Base-by-base conservation (phyloP, 1,284 basidiomycete genomes). In the Psilocybe mexicana region DNA sequence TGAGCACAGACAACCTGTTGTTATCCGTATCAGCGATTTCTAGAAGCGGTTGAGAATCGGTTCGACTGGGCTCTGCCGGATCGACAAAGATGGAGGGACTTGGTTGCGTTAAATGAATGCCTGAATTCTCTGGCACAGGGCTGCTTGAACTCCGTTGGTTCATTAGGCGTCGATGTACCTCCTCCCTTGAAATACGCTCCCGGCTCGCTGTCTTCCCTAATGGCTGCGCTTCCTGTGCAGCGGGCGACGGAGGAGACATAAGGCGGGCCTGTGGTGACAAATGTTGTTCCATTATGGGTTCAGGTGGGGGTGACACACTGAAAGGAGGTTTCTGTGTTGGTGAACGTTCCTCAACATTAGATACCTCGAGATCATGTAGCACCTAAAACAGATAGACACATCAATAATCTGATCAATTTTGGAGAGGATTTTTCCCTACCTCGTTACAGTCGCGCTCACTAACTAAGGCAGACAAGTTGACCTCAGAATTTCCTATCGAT, bases 1-100 rank as follows among this genome's bases (percentile, higher is more conserved):
- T 76, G 54, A 76, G 63, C 12, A 78, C 68, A 8, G 74, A 76
- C 61, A 74, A 60, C 46, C 70, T 65, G 59, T 77, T 74, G 56
- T 72, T 69, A 23, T 74, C 72, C 58, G 70, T 68, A 35, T 70
- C 70, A 18, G 54, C 51, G 3, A 51, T 24, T 36, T 61, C 57
- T 38, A 51, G 23, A 18, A 55, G 52, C 7, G 48, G 51, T 11
- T 25, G 52, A 42, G 35, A 45, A 18, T 47, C 28, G 8, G 52
- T 42, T n/a, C 35, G n/a, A 6, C 30, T 45, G 8, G 51, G n/a
- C 10, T 52, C 55, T 14, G 40, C 55, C 1, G 54, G 54, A 12
- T 57, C 61, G 8, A 57, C 51, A 4, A 61, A 51, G 40, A 61
- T 55, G 6, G 43, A 46, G 6, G 61, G 59, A 38, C 56, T 58